Conservation (phyloP, 768 basidiomycete genomes). For the Phaffia tasmanica region DNA sequence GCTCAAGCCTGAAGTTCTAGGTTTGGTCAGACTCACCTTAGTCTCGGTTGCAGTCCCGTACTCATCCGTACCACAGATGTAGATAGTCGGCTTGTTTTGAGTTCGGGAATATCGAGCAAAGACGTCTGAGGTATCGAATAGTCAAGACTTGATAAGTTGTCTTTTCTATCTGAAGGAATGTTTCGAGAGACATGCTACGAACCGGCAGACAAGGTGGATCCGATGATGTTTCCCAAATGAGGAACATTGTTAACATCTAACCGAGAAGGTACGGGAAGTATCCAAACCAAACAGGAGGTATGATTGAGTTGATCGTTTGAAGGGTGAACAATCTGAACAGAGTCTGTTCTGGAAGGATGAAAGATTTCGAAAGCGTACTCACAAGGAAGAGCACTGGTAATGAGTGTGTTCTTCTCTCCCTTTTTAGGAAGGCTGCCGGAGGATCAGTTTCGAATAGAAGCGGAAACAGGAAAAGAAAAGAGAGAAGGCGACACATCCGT, state of each 20-base stretch:
- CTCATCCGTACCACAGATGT: constrained; percentile 96
- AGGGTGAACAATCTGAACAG: not conserved
- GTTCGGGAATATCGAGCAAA: constrained; percentile 75
- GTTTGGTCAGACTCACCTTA: constrained; percentile 48
- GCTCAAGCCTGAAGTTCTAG: not conserved
- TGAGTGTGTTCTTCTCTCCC: constrained; percentile 75
- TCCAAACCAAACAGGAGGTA: not conserved
- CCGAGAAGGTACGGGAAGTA: not conserved
- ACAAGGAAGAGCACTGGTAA: constrained; percentile 83
- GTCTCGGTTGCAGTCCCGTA: constrained; percentile 99
- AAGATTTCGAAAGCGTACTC: not conserved
- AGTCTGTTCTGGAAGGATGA: constrained; percentile 39
- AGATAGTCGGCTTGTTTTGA: constrained; percentile 77
- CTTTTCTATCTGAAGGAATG: not conserved
- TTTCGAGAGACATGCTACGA: not conserved
- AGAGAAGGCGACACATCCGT: not conserved
- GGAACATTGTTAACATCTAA: constrained; percentile 72
- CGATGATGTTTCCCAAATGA: constrained; percentile 88
- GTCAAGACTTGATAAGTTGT: not conserved
- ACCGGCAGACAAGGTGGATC: constrained; percentile 79
- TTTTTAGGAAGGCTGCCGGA: constrained; percentile 56
- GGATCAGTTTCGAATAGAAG: not conserved
- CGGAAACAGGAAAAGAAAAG: not conserved
- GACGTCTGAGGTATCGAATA: constrained; percentile 48
- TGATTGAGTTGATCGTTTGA: not conserved